Conservation (phyloP, 164 flowering plant species). For the Taxillus chinensis region DNA sequence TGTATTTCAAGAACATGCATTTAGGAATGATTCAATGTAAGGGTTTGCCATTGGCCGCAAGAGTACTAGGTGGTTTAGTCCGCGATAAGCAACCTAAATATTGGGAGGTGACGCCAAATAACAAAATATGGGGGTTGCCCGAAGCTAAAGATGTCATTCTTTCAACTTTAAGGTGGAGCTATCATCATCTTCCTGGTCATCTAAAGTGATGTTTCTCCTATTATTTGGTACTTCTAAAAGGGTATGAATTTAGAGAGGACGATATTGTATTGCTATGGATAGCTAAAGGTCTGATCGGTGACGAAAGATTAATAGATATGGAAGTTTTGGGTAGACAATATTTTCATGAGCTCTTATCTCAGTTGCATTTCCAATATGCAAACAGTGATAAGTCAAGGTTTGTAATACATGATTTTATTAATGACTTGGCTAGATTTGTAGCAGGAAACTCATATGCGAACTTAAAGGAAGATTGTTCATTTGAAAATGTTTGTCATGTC, state of each 20-base stretch:
- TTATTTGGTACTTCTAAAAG: slow-evolving; percentile 9
- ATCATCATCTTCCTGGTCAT: slow-evolving; percentile 11
- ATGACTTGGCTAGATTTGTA: slow-evolving; percentile 12
- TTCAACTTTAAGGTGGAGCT: slow-evolving; percentile 12
- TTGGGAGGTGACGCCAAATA: slow-evolving; percentile 9
- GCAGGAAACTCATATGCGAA: slow-evolving; percentile 4
- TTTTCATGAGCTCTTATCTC: slow-evolving; percentile 11
- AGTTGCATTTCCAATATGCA: slow-evolving; percentile 6
- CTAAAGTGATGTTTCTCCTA: slow-evolving; percentile 7
- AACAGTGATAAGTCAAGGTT: not conserved
- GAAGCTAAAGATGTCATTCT: not conserved
- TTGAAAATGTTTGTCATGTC: slow-evolving; percentile 3
- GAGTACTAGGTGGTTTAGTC: slow-evolving; percentile 9
- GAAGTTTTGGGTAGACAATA: slow-evolving; percentile 14
- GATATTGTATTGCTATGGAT: slow-evolving; percentile 13
- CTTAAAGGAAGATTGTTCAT: not conserved
- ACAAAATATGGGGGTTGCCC: slow-evolving; percentile 7
- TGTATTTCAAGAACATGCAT: slow-evolving; percentile 8
- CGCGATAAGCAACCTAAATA: slow-evolving; percentile 1
- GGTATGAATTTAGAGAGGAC: slow-evolving; percentile 6
- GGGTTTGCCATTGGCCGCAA: slow-evolving; percentile 13
- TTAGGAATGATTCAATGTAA: slow-evolving; percentile 6
- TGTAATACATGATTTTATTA: slow-evolving; percentile 10
- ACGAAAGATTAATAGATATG: not conserved
- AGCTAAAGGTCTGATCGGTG: slow-evolving; percentile 10